Evolutionary conservation across 768 basidiomycete genomes (phyloP), one percentile per base, ranked within the genome.

Genomic region (Russula ochroleuca): DNA sequence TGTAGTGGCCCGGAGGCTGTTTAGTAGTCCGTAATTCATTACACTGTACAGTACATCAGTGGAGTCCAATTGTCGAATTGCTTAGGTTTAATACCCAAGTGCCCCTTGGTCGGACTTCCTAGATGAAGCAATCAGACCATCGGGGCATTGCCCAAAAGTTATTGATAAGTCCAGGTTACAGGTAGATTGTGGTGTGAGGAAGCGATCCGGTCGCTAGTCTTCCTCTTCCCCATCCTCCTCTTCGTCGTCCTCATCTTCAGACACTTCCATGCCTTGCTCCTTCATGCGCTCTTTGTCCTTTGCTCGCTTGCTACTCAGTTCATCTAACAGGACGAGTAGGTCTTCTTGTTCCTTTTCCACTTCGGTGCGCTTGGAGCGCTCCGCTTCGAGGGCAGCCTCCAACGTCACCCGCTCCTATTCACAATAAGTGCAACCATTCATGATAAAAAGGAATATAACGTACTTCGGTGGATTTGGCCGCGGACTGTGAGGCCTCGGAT

Each of bases 321-420:
- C 97, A 70, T 98, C 97, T 4, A 99, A 78, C 37, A 98, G 75
- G 13, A 99, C 95, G 23, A 99, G 78, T 53, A 98, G 73, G 74
- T 99, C 96, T 72, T 98, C 96, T 69, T 98, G 95, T 73, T 99
- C 96, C 75, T 94, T 95, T 74, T 97, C 94, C 25, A 86, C 84
- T 10, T 97, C 94, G 68, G 83, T 87, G 54, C 83, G 81, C 72
- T 87, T 89, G 60, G 79, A 80, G 67, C 88, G 82, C 15, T 85
- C 80, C 1, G 76, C 76, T 40, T 75, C 73, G 13, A 94, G 72
- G 61, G 84, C 73, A 9, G 79, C 80, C 68, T 88, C 82, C 10
- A 85, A 78, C 1, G 75, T 76, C 48, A 75, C 73, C 9, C 92
- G 72, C 59, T 84, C 74, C 15, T 72, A 7, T 47, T 41, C 21